Percentiles rank a stretch among this genome's conserved stretches.
Conservation (phyloP, 768 basidiomycete species). For the Dioszegia hungarica region DNA sequence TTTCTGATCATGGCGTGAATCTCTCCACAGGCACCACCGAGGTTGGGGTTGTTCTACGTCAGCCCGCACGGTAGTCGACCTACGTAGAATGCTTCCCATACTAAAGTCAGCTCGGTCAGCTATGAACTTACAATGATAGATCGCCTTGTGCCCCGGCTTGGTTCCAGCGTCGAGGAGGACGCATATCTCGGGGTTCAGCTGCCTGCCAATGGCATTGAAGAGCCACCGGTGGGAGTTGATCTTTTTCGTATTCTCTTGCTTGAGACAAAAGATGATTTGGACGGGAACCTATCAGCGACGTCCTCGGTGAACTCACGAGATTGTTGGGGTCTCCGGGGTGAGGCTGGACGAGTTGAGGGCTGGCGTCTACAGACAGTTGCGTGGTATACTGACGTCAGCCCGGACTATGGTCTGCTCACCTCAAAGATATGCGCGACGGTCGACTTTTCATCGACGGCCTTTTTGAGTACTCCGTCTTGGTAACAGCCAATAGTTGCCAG, state of each 20-base stretch:
- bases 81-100: slow-evolving; percentile 50
- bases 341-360: slow-evolving; percentile 84
- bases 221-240: slow-evolving; percentile 79
- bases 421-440: slow-evolving; percentile 94
- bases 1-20: slow-evolving; percentile 90
- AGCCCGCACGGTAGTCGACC: not conserved
- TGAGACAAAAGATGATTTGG: slow-evolving; percentile 82
- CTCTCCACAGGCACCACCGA: slow-evolving; percentile 78
- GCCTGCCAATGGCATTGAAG: slow-evolving; percentile 85
- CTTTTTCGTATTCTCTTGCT: slow-evolving; percentile 93
- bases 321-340: slow-evolving; percentile 86
- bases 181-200: slow-evolving; percentile 84
- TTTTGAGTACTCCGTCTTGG: slow-evolving; percentile 94
- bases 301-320: slow-evolving; percentile 55
- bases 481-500: slow-evolving; percentile 87
- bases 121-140: slow-evolving; percentile 61
- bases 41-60: slow-evolving; percentile 34
- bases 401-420: slow-evolving; percentile 51
- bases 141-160: slow-evolving; percentile 91
- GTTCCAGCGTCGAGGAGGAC: slow-evolving; percentile 93
- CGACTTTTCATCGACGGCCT: slow-evolving; percentile 67
- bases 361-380: slow-evolving; percentile 85
- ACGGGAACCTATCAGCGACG: slow-evolving; percentile 53
- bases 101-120: slow-evolving; percentile 56
- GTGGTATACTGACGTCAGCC: slow-evolving; percentile 74